Base-by-base conservation (phyloP, 2,329 filamentous ascomycete genomes). In the Aureobasidium pullulans region DNA sequence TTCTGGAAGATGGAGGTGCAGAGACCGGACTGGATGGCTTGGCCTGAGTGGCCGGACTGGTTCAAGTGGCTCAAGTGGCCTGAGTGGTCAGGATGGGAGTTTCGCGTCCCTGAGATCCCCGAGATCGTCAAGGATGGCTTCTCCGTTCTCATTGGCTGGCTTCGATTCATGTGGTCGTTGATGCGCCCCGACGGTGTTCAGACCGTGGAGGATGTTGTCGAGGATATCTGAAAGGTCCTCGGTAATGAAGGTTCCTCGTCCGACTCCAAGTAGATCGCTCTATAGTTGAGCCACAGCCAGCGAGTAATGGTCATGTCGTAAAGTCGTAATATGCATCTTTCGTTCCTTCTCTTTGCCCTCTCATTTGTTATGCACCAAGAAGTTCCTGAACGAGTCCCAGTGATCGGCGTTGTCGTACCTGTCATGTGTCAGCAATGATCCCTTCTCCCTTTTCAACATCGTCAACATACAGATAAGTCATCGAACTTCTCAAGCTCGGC, bases 381-480 rank as follows among this genome's bases (percentile, higher is more conserved):
- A 85, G 65, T 87, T 97, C 72, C 87, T 79, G 70, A 96, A 78
- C 40, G 87, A 88, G 70, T 96, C 88, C 90, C 93, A 99, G 61
- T 88, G 81, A 69, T 96, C 88, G 64, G 89, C 90, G 73, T 97
- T 88, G 61, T 84, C 81, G 72, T 87, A 87, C 70, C 84, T 87
- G 65, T 61, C 34, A 49, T 49, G 59, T 48, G 63, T 61, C 64
- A 69, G 50, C 66, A 63, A 8, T 57, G 72, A 60, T 70, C 66
- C 64, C 49, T 32, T 13, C 29, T 2, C 15, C 4, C 13, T 4
- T n/a, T 8, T 6, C 4, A 37, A 23, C 16, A 34, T 19, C 40
- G 59, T 15, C 44, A 39, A 80, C 83, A 70, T 93, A 99, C 79
- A 99, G 96, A 71, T 99, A 99, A 67, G 84, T 89, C 94, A 99